A percentile compares a stretch with the other conserved stretches of the same genome.
Evolutionary conservation across 2,329 filamentous ascomycete species (phyloP).

Genomic region (Sporothrix curviconia): DNA sequence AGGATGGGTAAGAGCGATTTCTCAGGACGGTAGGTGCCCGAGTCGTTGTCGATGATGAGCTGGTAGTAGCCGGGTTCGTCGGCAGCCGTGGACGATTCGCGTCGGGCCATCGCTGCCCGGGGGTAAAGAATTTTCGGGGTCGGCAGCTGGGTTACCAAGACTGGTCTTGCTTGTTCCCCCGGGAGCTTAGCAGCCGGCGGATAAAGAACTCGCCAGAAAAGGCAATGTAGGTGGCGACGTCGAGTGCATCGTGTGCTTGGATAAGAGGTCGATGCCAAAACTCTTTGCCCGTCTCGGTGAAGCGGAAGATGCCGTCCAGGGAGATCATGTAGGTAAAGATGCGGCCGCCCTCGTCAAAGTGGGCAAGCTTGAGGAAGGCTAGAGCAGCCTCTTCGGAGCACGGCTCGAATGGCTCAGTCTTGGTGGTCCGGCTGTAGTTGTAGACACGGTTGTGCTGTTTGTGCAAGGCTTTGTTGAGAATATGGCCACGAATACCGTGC

Average conservation of each 20-base stretch:
- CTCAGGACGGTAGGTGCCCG: constrained; percentile 86
- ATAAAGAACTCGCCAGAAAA: constrained; percentile 93
- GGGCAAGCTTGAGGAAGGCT: constrained; percentile 77
- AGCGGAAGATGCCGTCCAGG: constrained; percentile 77
- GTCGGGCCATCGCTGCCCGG: no score
- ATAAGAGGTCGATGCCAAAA: constrained; percentile 89
- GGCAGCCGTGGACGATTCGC: no score
- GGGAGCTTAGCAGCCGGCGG: constrained; percentile 57
- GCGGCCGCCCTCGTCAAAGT: constrained; percentile 78
- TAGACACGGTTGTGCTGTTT: constrained; percentile 87
- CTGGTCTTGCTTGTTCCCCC: constrained; percentile 33
- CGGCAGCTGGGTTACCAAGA: no score
- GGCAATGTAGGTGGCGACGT: constrained; percentile 85
- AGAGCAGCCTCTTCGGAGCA: constrained; percentile 65
- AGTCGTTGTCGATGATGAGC: constrained; percentile 90
- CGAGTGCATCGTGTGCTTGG: constrained; percentile 96
- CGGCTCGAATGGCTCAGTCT: constrained; percentile 60
- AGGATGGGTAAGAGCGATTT: constrained; percentile 66
- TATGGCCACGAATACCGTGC: constrained; percentile 67
- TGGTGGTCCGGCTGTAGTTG: constrained; percentile 73
- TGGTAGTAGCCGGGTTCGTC: constrained; percentile 65
- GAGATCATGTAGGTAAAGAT: constrained; percentile 91
- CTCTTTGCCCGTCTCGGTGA: constrained; percentile 92
- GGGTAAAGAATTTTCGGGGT: no score
- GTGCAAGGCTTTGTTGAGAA: constrained; percentile 79